Evolutionary conservation across 176 grass and related monocot genomes (phyloP), one percentile per base, ranked within the genome.

Genomic region (Avena sativa): DNA sequence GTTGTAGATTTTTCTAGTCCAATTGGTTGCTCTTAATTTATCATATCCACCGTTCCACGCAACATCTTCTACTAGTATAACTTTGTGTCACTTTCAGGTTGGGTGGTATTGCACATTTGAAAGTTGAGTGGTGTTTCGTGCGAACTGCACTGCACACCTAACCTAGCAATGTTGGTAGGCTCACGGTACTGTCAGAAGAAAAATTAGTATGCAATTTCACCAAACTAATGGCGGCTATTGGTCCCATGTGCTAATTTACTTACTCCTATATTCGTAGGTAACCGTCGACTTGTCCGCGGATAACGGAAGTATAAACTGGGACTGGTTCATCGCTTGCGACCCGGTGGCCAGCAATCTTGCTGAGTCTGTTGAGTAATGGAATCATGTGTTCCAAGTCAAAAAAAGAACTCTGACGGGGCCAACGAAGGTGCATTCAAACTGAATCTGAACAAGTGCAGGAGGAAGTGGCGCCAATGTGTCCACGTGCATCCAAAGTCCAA

Each of bases 51-150:
- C 21, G 12, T 14, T 66, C 63, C 30, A 36, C 12, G 9, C 12
- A 8, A 28, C 46, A 26, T 74, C 23, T 15, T 74, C 40, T 43
- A 43, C 23, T 8, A 17, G 0, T 74, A 51, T 17, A 36, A 0
- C 21, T 49, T 66, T 66, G 25, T 30, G 73, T 53, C 73, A 1
- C 47, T 76, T 76, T 76, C 73, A 10, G 4, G 73, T 76, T 76
- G 12, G 48, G 47, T 76, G 48, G 48, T 5, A 15, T 2, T 52
- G 47, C 73, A 52, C 47, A 76, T 52, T 76, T 30, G 48, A 5
- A 26, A 25, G 6, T 28, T 8, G 13, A 51, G 12, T 25, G 12
- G 1, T 49, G 6, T 75, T 53, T 52, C 73, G 50, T 76, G 73
- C 6, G 73, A 23, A 15, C 3, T 30, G 73, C 48, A 30, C 73